Percentiles rank a stretch among this genome's conserved stretches.
Evolutionary conservation across 345 rosid species (phyloP).

Genomic region (Rhodomyrtus tomentosa): DNA sequence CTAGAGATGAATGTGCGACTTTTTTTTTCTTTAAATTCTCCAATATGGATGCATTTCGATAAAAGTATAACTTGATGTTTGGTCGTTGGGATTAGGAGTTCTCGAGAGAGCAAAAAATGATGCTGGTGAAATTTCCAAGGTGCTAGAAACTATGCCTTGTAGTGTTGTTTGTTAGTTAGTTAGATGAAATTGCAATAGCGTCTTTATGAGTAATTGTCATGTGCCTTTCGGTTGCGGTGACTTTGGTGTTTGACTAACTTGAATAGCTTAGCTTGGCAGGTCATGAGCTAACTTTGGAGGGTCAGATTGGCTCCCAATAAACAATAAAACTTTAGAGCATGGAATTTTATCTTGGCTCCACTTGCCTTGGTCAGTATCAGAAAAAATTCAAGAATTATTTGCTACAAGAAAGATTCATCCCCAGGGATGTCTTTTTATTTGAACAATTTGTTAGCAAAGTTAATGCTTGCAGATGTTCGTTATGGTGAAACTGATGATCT

Average conservation of each 20-base stretch:
- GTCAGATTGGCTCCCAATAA: background rate
- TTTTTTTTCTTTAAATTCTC: too few species aligned
- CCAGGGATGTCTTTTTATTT: background rate
- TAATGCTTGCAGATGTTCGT: background rate
- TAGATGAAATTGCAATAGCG: background rate
- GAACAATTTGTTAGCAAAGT: background rate
- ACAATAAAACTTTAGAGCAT: background rate
- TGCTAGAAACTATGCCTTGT: background rate
- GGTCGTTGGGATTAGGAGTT: too few species aligned
- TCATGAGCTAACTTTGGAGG: background rate
- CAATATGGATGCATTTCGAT: too few species aligned
- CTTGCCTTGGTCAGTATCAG: background rate
- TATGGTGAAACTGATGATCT: background rate
- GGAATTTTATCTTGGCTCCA: background rate
- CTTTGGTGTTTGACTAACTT: background rate
- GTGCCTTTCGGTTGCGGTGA: background rate
- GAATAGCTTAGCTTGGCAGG: background rate
- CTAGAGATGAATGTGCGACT: too few species aligned
- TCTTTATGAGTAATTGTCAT: background rate
- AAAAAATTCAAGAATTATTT: background rate
- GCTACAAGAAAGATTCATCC: background rate
- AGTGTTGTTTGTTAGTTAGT: background rate
- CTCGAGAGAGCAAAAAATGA: too few species aligned
- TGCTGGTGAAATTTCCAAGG: too few species aligned
- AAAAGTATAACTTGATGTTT: too few species aligned